Percentiles rank a stretch among this genome's conserved stretches.
Evolutionary conservation across 1,284 basidiomycete species (phyloP).

Genomic region (Ganoderma lucidum): DNA sequence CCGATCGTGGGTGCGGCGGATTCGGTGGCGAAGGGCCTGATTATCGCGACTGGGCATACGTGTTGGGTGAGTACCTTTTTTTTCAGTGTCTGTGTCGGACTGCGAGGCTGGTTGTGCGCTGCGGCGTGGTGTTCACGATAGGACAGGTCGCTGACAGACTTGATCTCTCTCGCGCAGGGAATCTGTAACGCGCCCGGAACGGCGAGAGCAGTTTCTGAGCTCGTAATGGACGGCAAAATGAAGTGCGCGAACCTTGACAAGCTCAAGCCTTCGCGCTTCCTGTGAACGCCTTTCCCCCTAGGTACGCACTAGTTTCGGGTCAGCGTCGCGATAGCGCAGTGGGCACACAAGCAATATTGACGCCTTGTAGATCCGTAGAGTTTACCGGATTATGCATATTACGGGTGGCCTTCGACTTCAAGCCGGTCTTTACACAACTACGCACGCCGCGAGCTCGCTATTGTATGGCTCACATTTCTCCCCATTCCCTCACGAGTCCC

Average conservation of each 20-base stretch:
- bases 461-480: no score
- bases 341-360: not conserved
- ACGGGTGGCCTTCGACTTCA: not conserved
- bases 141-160: not conserved
- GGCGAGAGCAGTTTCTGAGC: conserved; percentile 63
- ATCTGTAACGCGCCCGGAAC: conserved; percentile 80
- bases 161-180: conserved; percentile 50
- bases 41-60: conserved; percentile 74
- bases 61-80: conserved; percentile 47
- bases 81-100: not conserved
- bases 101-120: not conserved
- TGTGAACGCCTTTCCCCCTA: conserved; percentile 19
- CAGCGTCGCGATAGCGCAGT: not conserved
- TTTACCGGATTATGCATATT: no score
- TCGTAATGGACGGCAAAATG: conserved; percentile 64
- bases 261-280: conserved; percentile 40
- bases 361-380: no score
- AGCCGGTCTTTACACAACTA: no score
- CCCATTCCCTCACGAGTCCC: no score
- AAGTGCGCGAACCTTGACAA: conserved; percentile 57
- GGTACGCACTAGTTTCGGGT: not conserved
- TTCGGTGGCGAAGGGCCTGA: conserved; percentile 57
- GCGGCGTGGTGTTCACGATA: not conserved
- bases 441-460: no score
- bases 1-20: conserved; percentile 68